Conservation (phyloP, 2,329 filamentous ascomycete species). For the Simplicillium sp. region DNA sequence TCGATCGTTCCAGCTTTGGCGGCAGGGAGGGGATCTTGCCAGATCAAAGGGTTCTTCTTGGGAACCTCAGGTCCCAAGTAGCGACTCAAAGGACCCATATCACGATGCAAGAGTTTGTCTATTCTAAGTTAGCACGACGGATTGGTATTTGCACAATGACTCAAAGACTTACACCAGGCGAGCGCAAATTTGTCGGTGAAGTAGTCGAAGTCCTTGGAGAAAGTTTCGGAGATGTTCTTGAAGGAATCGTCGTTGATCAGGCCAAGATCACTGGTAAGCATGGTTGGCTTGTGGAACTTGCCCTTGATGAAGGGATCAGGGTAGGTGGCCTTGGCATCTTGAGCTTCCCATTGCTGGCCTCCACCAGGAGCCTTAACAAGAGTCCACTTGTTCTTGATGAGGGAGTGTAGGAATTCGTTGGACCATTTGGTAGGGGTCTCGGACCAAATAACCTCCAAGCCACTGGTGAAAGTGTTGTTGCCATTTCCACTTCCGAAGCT, state of each 20-base stretch:
- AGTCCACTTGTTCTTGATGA: constrained; percentile 74
- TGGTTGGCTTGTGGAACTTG: constrained; percentile 64
- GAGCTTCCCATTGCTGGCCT: constrained; percentile 68
- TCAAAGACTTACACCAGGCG: constrained; percentile 52
- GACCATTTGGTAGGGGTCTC: constrained; percentile 68
- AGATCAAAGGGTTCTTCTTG: constrained; percentile 50
- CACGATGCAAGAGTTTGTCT: constrained; percentile 68
- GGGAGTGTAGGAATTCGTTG: constrained; percentile 63
- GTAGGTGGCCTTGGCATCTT: constrained; percentile 57
- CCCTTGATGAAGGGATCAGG: constrained; percentile 60
- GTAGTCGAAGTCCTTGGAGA: constrained; percentile 58
- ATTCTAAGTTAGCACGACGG: neutral
- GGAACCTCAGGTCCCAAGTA: constrained; percentile 73
- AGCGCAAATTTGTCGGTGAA: constrained; percentile 60
- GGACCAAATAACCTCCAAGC: constrained; percentile 73
- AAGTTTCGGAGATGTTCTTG: constrained; percentile 66
- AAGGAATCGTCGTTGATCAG: constrained; percentile 63
- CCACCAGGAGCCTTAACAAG: constrained; percentile 65
- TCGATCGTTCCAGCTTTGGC: constrained; percentile 47
- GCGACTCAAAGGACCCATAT: constrained; percentile 62
- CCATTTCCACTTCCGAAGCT: constrained; percentile 56
- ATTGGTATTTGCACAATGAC: neutral
- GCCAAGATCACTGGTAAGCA: constrained; percentile 68
- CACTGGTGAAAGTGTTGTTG: constrained; percentile 62
- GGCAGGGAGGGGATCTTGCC: constrained; percentile 65